A percentile compares a stretch with the other conserved stretches of the same genome.
Conservation (phyloP, 371 early-diverging fungal species). For the Mucor racemosus region DNA sequence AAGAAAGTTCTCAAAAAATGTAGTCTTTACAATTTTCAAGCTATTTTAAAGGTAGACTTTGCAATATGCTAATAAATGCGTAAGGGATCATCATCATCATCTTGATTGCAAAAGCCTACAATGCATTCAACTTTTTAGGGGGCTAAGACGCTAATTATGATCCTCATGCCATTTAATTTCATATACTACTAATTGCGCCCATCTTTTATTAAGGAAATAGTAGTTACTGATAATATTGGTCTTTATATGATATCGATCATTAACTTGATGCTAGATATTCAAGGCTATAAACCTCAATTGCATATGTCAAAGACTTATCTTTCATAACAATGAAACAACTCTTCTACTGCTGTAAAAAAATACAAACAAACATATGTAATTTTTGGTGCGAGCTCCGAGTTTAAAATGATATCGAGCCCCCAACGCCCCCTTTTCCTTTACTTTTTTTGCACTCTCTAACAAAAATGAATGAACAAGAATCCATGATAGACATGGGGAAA, state of each 20-base stretch:
- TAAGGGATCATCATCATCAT: too few species aligned
- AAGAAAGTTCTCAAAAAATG: too few species aligned
- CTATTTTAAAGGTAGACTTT: too few species aligned
- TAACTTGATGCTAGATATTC: neutral
- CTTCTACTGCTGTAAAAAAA: neutral
- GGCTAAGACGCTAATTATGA: neutral
- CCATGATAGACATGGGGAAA: slow-evolving; percentile 22
- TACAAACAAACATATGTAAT: neutral
- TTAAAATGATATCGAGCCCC: neutral
- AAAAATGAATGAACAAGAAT: slow-evolving; percentile 3
- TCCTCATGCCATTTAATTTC: neutral
- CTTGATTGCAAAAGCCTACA: too few species aligned
- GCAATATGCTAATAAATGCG: too few species aligned
- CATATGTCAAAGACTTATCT: too few species aligned
- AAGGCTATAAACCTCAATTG: too few species aligned
- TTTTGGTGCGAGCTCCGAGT: neutral
- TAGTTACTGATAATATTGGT: too few species aligned
- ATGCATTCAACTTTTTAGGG: neutral
- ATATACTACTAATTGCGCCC: neutral
- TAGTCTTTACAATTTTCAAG: too few species aligned
- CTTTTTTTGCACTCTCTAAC: neutral
- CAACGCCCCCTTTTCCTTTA: neutral
- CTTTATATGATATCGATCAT: neutral
- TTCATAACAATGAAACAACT: neutral
- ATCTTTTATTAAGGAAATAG: neutral